Conservation (phyloP, 2,329 filamentous ascomycete genomes). For the Cordyceps pruinosa region DNA sequence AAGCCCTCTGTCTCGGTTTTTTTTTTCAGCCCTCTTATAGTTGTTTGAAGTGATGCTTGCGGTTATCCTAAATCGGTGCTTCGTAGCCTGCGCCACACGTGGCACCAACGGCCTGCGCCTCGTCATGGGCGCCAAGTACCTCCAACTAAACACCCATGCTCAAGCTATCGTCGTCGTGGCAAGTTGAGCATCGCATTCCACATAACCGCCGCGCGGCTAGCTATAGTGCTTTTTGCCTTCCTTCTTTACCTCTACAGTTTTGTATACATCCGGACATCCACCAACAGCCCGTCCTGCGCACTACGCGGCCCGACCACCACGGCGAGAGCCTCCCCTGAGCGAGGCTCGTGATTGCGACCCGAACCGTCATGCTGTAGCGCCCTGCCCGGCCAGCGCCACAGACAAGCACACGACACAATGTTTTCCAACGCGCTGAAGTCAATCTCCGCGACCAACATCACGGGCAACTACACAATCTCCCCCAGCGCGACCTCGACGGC, state of each 20-base stretch:
- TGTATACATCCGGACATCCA: neutral
- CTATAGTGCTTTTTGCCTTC: neutral
- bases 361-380: constrained; percentile 10
- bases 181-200: neutral
- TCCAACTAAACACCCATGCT: neutral
- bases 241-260: neutral
- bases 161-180: constrained; percentile 8
- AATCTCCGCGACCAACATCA: constrained; percentile 84
- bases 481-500: constrained; percentile 69
- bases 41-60: neutral
- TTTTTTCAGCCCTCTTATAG: neutral
- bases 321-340: constrained; percentile 5
- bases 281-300: neutral
- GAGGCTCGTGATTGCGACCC: constrained; percentile 9
- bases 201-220: neutral
- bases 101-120: constrained; percentile 5
- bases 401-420: constrained; percentile 50
- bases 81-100: constrained; percentile 6
- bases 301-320: neutral
- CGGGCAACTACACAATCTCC: constrained; percentile 80
- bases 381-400: neutral
- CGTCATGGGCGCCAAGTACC: neutral
- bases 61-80: too few species aligned
- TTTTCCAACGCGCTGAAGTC: constrained; percentile 92
- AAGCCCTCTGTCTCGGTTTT: too few species aligned